Evolutionary conservation across 2,329 filamentous ascomycete species (phyloP).

Genomic region (Penicillium expansum): DNA sequence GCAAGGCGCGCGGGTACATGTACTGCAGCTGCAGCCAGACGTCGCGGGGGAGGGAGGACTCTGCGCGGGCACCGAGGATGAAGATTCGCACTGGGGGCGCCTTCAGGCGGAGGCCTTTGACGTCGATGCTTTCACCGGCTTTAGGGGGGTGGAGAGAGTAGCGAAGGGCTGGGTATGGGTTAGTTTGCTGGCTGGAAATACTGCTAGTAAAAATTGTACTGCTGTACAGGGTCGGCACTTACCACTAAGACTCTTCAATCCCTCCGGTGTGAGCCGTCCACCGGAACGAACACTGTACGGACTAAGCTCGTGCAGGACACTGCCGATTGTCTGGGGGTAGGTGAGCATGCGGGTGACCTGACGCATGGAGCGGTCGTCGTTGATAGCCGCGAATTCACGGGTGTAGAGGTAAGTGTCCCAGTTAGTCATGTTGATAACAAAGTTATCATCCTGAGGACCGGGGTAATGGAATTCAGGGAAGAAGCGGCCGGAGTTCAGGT

Average conservation of each 20-base stretch:
- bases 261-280: constrained; percentile 78
- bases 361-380: constrained; percentile 84
- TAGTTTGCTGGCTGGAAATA: not conserved
- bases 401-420: constrained; percentile 98
- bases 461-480: constrained; percentile 95
- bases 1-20: constrained; percentile 85
- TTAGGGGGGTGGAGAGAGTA: constrained; percentile 90
- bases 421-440: constrained; percentile 93
- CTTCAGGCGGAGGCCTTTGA: constrained; percentile 77
- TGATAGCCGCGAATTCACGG: constrained; percentile 83
- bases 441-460: constrained; percentile 84
- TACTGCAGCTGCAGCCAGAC: constrained; percentile 94
- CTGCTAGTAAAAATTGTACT: not conserved
- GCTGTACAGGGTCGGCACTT: constrained; percentile 39
- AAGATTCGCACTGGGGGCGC: constrained; percentile 90
- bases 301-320: constrained; percentile 88
- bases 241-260: constrained; percentile 91
- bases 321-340: constrained; percentile 88
- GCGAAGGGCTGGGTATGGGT: constrained; percentile 63
- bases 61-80: constrained; percentile 90
- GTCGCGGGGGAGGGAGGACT: constrained; percentile 90
- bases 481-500: constrained; percentile 81
- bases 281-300: constrained; percentile 78
- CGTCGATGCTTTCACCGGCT: constrained; percentile 67
- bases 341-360: constrained; percentile 92